These are phyloP conservation scores for Talinum fruticosum DNA, from an alignment of 148 eudicot genomes.

Conservation along the genomic window DNA sequence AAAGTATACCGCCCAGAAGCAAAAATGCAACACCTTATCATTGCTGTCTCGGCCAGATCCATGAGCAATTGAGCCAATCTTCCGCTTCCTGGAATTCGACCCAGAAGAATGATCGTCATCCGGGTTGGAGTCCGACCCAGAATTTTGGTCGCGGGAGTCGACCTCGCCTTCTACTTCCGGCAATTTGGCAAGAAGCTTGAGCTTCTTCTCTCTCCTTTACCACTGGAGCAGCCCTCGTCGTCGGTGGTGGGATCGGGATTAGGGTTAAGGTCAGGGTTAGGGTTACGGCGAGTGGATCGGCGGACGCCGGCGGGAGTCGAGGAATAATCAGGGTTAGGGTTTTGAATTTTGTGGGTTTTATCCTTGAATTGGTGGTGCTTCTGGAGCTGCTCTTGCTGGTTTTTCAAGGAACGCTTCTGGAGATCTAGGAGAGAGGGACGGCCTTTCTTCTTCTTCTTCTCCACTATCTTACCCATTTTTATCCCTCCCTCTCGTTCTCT, in stretches of 20 bases:
- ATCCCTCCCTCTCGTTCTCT: neutral
- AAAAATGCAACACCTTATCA: constrained; percentile 28
- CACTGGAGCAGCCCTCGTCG: constrained; percentile 3
- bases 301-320: constrained; percentile 18
- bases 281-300: constrained; percentile 51
- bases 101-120: constrained; percentile 18
- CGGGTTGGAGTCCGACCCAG: constrained; percentile 21
- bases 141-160: constrained; percentile 19
- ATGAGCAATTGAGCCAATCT: constrained; percentile 30
- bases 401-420: constrained; percentile 40
- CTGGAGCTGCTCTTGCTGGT: constrained; percentile 32
- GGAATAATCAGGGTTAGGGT: constrained; percentile 24
- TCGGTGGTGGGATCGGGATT: constrained; percentile 26
- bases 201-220: constrained; percentile 30
- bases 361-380: constrained; percentile 13
- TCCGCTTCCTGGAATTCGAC: constrained; percentile 30
- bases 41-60: constrained; percentile 34
- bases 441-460: constrained; percentile 57
- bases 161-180: constrained; percentile 9
- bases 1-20: neutral
- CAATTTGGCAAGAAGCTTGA: constrained; percentile 28
- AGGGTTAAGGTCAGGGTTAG: constrained; percentile 35
- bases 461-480: constrained; percentile 43
- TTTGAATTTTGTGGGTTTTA: constrained; percentile 17
- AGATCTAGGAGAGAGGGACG: constrained; percentile 54